Base-by-base conservation (phyloP, 129 eudicot species). In the Daucus carota region DNA sequence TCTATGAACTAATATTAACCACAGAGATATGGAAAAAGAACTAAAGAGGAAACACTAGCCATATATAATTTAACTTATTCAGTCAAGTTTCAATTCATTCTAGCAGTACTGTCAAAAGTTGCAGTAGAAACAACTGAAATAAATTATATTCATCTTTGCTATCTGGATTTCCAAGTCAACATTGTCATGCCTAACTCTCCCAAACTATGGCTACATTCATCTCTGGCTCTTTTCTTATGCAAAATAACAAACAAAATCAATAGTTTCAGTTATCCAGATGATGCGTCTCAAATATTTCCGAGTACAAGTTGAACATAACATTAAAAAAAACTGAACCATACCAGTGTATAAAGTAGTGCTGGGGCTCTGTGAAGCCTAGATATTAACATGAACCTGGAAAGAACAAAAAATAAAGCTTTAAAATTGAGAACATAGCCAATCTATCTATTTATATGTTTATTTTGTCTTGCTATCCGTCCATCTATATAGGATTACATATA, bases 261-360 rank as follows among this genome's bases (percentile, higher is more conserved):
- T n/a, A 70, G 18, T 40, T 70, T 13, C 9, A 24, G 28, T 43
- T 43, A 42, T 43, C 7, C 13, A 5, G 34, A 71, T 71, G 16
- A 73, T 68, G 78, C 63, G 3, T 57, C 31, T 57, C 28, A 72
- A 42, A 20, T 44, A 78, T 2, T 50, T 36, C n/a, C 8, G 0
- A 26, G n/a, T 24, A 72, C 28, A 9, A 6, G 14, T 34, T 63
- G 44, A 48, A 43, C 57, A 62, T 20, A 10, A 38, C 14, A 73
- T 42, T 43, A 60, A 73, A 73, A 26, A 29, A 18, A 87, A 18
- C 18, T 32, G 18, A 76, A 81, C 50, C 85, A 24, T 94, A 94
- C 99, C 94, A 94, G 88, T 70, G 99, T 91, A 78, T 91, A 94
- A 52, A 94, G 96, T 73, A 89, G 82, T 73, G 96, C 89, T n/a